Base-by-base conservation (phyloP, 805 yeast genomes). In the Pichia phayaonensis region DNA sequence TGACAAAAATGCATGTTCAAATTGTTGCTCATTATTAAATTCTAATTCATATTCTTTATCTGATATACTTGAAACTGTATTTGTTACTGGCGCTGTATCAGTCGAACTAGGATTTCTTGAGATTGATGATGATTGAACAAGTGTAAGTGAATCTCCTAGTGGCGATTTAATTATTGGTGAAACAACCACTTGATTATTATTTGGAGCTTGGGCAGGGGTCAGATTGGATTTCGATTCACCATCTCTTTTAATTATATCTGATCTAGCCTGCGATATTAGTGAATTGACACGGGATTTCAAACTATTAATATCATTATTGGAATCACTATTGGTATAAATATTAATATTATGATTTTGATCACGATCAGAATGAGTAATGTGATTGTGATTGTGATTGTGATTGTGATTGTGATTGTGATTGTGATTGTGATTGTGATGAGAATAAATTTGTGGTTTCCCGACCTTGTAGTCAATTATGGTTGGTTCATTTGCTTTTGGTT, bases 401-500 rank as follows among this genome's bases (percentile, higher is more conserved):
- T n/a, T 16, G 8, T 34, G 38, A n/a, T n/a, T 16, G 7, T 15
- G 10, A 15, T 34, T 18, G 7, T 16, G 38, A 4, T 16, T 16
- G n/a, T 29, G 10, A 8, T n/a, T 15, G 11, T 34, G 10, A n/a
- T 16, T n/a, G 11, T 34, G 38, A n/a, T 34, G 8, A 34, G 2
- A n/a, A 16, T 34, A 11, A 34, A 34, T 5, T 34, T 34, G 38
- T 16, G 38, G 38, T 34, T 34, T 7, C n/a, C 6, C 2, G n/a
- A 34, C 20, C 38, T n/a, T 34, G 18, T 34, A 7, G 8, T n/a
- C 7, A 34, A 15, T 10, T 6, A n/a, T 16, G 7, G n/a, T 34
- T 34, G 38, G 4, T n/a, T 7, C 38, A 34, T 34, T 34, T 34
- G 38, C 3, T 34, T 74, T 59, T 2, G 77, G 77, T 34, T 76